These are phyloP conservation scores for Malassezia psittaci DNA, from an alignment of 1,284 basidiomycete species.

Conservation along the genomic window DNA sequence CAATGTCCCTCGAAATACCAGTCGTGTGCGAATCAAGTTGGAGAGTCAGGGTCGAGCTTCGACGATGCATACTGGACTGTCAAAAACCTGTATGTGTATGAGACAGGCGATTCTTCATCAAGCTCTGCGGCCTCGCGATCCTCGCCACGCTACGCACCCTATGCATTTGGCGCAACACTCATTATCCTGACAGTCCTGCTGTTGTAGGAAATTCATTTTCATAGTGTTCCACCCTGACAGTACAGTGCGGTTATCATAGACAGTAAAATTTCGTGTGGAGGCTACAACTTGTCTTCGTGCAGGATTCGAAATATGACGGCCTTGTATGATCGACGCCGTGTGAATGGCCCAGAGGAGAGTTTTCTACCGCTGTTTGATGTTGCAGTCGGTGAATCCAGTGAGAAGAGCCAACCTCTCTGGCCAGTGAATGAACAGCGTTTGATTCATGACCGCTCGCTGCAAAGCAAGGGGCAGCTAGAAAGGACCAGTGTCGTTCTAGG, in stretches of 20 bases:
- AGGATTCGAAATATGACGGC: background rate
- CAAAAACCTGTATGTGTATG: constrained; percentile 16
- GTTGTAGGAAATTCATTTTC: too few relatives aligned
- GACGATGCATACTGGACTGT: constrained; percentile 38
- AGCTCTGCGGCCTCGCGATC: background rate
- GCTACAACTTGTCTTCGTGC: background rate
- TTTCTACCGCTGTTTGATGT: constrained; percentile 6
- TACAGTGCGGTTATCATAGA: background rate
- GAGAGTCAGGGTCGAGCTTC: constrained; percentile 27
- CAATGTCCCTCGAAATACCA: constrained; percentile 26
- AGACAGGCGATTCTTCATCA: background rate
- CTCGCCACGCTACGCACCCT: background rate
- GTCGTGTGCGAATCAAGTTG: constrained; percentile 31
- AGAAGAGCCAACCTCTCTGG: background rate
- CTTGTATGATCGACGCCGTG: constrained; percentile 9
- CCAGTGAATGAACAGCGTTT: constrained; percentile 4
- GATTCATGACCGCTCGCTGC: background rate
- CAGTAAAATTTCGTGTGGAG: background rate
- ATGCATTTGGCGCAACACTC: too few relatives aligned
- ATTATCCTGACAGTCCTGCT: too few relatives aligned
- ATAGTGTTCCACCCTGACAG: too few relatives aligned
- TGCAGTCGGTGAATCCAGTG: background rate
- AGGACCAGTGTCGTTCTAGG: background rate
- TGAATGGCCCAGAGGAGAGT: constrained; percentile 15
- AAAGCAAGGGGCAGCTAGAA: background rate